Percentiles rank a stretch among this genome's conserved stretches.
These are phyloP conservation scores for Apiospora pterosperma DNA, from an alignment of 2,329 filamentous ascomycete genomes.

Conservation along the genomic window DNA sequence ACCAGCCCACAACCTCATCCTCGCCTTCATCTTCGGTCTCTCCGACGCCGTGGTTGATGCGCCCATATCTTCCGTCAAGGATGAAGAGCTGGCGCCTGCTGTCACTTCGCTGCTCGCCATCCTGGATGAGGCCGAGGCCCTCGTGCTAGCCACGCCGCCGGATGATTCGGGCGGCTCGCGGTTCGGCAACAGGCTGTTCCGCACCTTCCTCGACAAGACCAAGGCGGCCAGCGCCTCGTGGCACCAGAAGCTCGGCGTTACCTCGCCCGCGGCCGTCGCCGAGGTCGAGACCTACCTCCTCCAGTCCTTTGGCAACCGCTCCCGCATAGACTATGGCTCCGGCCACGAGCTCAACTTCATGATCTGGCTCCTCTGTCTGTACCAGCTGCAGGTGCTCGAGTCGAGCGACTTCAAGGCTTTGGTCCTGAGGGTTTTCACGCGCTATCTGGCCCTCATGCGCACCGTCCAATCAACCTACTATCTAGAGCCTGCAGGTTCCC, in stretches of 20 bases:
- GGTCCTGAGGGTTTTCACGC: constrained; percentile 73
- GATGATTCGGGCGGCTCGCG: constrained; percentile 84
- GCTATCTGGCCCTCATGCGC: constrained; percentile 85
- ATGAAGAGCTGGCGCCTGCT: constrained; percentile 52
- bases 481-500: constrained; percentile 91
- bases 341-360: constrained; percentile 97
- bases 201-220: constrained; percentile 71
- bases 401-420: constrained; percentile 67
- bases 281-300: constrained; percentile 79
- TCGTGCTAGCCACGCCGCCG: constrained; percentile 70
- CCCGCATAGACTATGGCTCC: constrained; percentile 92
- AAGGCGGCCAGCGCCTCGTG: constrained; percentile 54
- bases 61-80: constrained; percentile 60
- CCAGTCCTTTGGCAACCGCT: constrained; percentile 81
- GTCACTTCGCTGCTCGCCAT: constrained; percentile 65
- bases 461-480: constrained; percentile 89
- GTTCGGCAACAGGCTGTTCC: constrained; percentile 93
- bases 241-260: constrained; percentile 60
- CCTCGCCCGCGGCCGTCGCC: constrained; percentile 48
- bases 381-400: constrained; percentile 68
- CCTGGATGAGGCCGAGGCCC: constrained; percentile 63
- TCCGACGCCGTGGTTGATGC: constrained; percentile 75
- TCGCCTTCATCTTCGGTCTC: constrained; percentile 82
- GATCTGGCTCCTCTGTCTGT: constrained; percentile 93
- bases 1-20: constrained; percentile 69